Evolutionary conservation across 2,329 filamentous ascomycete species (phyloP).

Genomic region (Fusarium nisikadoi): DNA sequence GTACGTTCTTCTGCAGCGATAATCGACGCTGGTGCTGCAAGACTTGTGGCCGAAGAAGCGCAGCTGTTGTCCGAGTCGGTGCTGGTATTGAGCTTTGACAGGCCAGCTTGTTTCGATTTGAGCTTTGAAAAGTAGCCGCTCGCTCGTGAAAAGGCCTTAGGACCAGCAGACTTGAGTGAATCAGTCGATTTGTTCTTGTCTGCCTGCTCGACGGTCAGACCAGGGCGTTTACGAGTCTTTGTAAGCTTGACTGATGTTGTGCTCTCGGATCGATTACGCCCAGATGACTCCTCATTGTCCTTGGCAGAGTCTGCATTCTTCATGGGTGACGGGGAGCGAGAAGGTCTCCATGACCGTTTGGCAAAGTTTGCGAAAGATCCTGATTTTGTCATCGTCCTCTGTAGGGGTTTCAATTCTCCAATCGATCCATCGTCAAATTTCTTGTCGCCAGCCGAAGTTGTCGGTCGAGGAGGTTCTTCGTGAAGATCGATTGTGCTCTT

Average conservation of each 20-base stretch:
- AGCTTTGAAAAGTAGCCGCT: constrained; percentile 63
- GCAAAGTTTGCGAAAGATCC: constrained; percentile 63
- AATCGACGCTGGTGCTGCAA: constrained; percentile 55
- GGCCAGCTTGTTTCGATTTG: constrained; percentile 55
- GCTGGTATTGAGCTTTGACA: constrained; percentile 53
- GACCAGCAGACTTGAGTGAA: constrained; percentile 50
- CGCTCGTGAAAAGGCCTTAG: constrained; percentile 56
- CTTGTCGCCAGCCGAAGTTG: constrained; percentile 42
- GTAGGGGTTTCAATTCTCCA: constrained; percentile 44
- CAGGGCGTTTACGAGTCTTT: constrained; percentile 45
- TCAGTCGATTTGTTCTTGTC: constrained; percentile 46
- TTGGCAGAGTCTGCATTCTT: constrained; percentile 42
- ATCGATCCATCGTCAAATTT: constrained; percentile 31
- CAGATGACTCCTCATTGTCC: constrained; percentile 34
- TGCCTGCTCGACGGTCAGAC: constrained; percentile 43
- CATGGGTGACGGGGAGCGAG: constrained; percentile 61
- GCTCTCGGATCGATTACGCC: constrained; percentile 41
- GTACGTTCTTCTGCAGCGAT: constrained; percentile 49
- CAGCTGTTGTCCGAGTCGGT: constrained; percentile 56
- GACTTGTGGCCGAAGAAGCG: constrained; percentile 59
- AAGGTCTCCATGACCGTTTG: constrained; percentile 63
- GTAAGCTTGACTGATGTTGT: constrained; percentile 40
- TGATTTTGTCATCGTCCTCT: constrained; percentile 54
- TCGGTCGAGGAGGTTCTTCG: constrained; percentile 41
- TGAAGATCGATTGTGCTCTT: constrained; percentile 50